These are phyloP conservation scores for Ceratocystiopsis sp. DNA, from an alignment of 2,329 filamentous ascomycete species.

Conservation along the genomic window DNA sequence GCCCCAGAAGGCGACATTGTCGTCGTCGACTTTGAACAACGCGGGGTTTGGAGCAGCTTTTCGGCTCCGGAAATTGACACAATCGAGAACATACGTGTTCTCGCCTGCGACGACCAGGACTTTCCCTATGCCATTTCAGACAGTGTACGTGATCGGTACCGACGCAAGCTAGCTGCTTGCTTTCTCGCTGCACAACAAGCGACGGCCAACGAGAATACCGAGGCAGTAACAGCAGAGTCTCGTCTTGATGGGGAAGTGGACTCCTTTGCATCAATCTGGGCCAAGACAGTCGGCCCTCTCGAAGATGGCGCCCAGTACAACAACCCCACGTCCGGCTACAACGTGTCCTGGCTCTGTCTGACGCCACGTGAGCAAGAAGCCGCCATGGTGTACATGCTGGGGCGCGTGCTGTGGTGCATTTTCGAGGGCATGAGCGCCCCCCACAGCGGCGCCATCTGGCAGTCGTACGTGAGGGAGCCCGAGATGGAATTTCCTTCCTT, in stretches of 20 bases:
- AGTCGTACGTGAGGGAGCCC: conserved; percentile 40
- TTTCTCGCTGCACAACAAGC: conserved; percentile 10
- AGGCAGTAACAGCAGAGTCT: background rate
- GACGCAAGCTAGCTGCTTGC: conserved; percentile 23
- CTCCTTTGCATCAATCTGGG: no score
- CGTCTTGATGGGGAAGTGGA: background rate
- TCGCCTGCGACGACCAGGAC: conserved; percentile 29
- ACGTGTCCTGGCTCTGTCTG: conserved; percentile 39
- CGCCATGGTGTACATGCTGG: conserved; percentile 46
- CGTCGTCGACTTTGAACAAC: conserved; percentile 46
- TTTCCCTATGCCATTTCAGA: conserved; percentile 19
- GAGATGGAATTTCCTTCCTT: conserved; percentile 38
- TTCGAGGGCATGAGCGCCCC: conserved; percentile 44
- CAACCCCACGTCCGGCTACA: conserved; percentile 33
- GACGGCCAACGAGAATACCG: no score
- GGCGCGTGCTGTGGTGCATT: conserved; percentile 43
- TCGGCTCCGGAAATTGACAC: conserved; percentile 42
- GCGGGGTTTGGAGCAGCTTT: conserved; percentile 46
- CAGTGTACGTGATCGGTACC: conserved; percentile 23
- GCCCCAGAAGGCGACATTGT: conserved; percentile 21
- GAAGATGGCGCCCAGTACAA: conserved; percentile 20
- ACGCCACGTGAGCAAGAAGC: conserved; percentile 33
- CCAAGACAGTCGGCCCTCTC: conserved; percentile 3
- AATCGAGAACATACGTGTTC: conserved; percentile 37
- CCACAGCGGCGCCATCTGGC: conserved; percentile 38